Base-by-base conservation (phyloP, 108 stramenopile species). In the Epithemia pelagica region DNA sequence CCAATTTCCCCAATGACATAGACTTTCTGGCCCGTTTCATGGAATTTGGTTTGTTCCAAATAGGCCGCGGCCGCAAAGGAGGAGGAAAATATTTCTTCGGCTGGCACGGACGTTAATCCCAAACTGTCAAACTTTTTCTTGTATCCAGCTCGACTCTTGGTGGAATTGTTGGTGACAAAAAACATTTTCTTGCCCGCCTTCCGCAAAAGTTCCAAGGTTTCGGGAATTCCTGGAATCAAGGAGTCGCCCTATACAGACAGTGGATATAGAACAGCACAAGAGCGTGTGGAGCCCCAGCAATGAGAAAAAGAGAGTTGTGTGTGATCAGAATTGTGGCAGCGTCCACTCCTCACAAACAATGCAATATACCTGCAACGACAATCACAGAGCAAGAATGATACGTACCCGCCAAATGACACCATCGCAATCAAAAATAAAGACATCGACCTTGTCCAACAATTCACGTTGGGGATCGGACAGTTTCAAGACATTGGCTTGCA, bases 341-440 rank as follows among this genome's bases (percentile, higher is more conserved):
- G 37, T 46, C 10, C 37, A 46, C 37, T 46, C 37, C n/a, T n/a
- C n/a, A n/a, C n/a, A n/a, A n/a, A n/a, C n/a, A n/a, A n/a, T n/a
- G n/a, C n/a, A n/a, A n/a, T n/a, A n/a, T n/a, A n/a, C n/a, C n/a
- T n/a, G n/a, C n/a, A n/a, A n/a, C n/a, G n/a, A n/a, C n/a, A n/a
- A n/a, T n/a, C n/a, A n/a, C n/a, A n/a, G n/a, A n/a, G n/a, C n/a
- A 58, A 24, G 23, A 23, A 64, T 58, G 32, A 21, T 2, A 61
- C 60, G 19, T n/a, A 22, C 26, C 52, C 46, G 61, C 32, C 98
- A 99, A 71, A 99, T 97, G 58, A 99, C 98, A 65, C 98, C 98
- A 72, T 99, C 98, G 60, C 98, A 99, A 78, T 99, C 98, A 71
- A 99, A 99, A 68, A 99, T 99, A 69, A 99, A 99, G 0, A 96